A percentile compares a stretch with the other conserved stretches of the same genome.
Evolutionary conservation across 768 basidiomycete genomes (phyloP).

Genomic region (Panellus pusillus): DNA sequence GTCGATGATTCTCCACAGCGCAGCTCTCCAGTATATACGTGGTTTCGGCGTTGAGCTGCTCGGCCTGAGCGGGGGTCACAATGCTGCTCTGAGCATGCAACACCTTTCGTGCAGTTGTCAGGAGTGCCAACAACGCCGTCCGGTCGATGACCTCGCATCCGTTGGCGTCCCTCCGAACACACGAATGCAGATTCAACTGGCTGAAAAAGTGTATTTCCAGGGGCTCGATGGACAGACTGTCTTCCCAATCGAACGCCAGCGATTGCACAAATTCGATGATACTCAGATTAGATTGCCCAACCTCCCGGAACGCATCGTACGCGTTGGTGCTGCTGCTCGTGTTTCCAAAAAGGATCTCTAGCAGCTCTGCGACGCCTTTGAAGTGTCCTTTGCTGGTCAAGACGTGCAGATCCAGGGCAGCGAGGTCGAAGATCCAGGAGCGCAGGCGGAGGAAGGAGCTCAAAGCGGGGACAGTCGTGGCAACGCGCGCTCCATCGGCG

Average conservation of each 20-base stretch:
- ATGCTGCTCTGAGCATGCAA: slow-evolving; percentile 70
- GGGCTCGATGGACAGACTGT: slow-evolving; percentile 60
- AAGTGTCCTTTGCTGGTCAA: slow-evolving; percentile 76
- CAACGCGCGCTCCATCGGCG: slow-evolving; percentile 65
- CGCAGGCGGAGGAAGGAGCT: slow-evolving; percentile 80
- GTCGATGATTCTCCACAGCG: slow-evolving; percentile 83
- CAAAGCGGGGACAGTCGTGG: slow-evolving; percentile 66
- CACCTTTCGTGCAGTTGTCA: slow-evolving; percentile 57
- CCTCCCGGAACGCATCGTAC: slow-evolving; percentile 60
- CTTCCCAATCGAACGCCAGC: slow-evolving; percentile 86
- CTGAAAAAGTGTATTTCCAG: slow-evolving; percentile 64
- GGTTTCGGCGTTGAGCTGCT: slow-evolving; percentile 69
- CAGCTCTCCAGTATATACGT: slow-evolving; percentile 81
- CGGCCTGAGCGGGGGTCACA: slow-evolving; percentile 58
- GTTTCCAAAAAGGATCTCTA: slow-evolving; percentile 76
- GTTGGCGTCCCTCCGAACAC: slow-evolving; percentile 61
- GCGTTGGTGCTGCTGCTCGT: slow-evolving; percentile 46
- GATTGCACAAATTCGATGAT: slow-evolving; percentile 89
- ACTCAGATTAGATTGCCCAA: slow-evolving; percentile 80
- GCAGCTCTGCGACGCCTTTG: slow-evolving; percentile 70
- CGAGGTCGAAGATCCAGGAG: slow-evolving; percentile 81
- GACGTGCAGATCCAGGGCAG: slow-evolving; percentile 86
- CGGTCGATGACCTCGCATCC: slow-evolving; percentile 87
- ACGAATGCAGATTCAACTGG: slow-evolving; percentile 67
- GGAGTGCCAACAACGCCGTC: slow-evolving; percentile 65